Percentiles rank a stretch among this genome's conserved stretches.
Evolutionary conservation across 2,329 filamentous ascomycete genomes (phyloP).

Genomic region (Nemania serpens): DNA sequence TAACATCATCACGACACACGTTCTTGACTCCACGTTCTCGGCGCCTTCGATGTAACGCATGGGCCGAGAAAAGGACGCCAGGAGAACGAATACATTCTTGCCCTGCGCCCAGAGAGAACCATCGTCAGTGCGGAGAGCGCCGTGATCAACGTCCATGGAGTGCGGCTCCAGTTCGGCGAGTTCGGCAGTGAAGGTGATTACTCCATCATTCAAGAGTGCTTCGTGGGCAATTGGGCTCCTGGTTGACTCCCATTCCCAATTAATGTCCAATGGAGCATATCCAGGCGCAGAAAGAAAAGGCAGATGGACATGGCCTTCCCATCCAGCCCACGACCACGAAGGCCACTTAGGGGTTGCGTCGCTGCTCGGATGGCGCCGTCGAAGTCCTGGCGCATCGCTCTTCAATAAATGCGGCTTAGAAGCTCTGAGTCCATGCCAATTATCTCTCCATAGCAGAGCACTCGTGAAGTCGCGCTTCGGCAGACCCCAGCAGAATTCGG

Average conservation of each 20-base stretch:
- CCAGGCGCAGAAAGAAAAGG: not conserved
- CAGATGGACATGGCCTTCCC: not conserved
- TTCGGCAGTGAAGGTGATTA: not conserved
- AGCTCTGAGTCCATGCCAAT: not conserved
- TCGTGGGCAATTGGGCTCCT: not conserved
- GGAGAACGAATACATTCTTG: not conserved
- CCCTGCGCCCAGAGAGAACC: not conserved
- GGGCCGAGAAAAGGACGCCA: not conserved
- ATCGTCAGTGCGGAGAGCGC: not conserved
- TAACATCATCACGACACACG: not conserved
- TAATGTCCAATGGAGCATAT: not conserved
- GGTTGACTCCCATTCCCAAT: not conserved
- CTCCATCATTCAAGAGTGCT: not conserved
- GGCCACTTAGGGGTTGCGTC: not conserved
- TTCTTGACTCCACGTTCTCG: not conserved
- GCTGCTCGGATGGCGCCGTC: not conserved
- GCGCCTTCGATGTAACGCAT: not conserved
- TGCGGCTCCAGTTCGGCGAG: not conserved
- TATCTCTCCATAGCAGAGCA: not conserved
- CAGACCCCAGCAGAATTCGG: not conserved
- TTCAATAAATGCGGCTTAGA: not conserved
- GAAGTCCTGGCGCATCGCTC: not conserved
- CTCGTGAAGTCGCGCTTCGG: not conserved
- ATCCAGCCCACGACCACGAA: not conserved
- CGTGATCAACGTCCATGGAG: not conserved